Percentiles rank a stretch among this genome's conserved stretches.
Evolutionary conservation across 2,329 filamentous ascomycete genomes (phyloP).

Genomic region (Cladosporium sp.): DNA sequence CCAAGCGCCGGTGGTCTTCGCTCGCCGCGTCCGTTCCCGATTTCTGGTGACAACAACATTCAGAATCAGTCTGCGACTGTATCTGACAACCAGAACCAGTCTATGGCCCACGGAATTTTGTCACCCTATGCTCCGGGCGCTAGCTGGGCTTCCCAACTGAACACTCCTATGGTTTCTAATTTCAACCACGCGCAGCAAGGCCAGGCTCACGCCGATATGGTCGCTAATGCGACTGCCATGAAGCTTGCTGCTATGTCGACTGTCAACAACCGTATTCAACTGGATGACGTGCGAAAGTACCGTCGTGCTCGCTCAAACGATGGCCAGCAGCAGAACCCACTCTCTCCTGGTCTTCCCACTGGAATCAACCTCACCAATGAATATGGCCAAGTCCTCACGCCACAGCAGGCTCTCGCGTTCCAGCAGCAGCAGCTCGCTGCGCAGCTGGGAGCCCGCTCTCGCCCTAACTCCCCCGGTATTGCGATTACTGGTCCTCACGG

Average conservation of each 20-base stretch:
- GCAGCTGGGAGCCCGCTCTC: slow-evolving; percentile 74
- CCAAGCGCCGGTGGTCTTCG: slow-evolving; percentile 70
- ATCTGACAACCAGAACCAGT: slow-evolving; percentile 70
- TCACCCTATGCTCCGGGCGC: slow-evolving; percentile 81
- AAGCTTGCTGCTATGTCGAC: slow-evolving; percentile 95
- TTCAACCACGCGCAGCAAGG: slow-evolving; percentile 59
- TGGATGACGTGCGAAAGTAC: slow-evolving; percentile 96
- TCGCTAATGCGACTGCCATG: slow-evolving; percentile 98
- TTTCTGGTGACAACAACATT: slow-evolving; percentile 65
- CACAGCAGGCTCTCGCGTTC: slow-evolving; percentile 47
- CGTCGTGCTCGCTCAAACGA: slow-evolving; percentile 87
- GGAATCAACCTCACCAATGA: slow-evolving; percentile 89
- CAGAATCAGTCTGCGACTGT: slow-evolving; percentile 80
- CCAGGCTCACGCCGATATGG: slow-evolving; percentile 84
- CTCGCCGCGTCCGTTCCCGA: slow-evolving; percentile 69
- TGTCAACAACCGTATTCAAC: slow-evolving; percentile 94
- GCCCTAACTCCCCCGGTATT: slow-evolving; percentile 84
- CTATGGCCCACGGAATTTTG: slow-evolving; percentile 53
- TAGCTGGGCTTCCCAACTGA: slow-evolving; percentile 98
- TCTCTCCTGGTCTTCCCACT: slow-evolving; percentile 63
- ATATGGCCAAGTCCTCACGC: slow-evolving; percentile 77
- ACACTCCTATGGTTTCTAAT: slow-evolving; percentile 89
- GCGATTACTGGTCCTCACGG: slow-evolving; percentile 66
- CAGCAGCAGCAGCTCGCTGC: slow-evolving; percentile 77
- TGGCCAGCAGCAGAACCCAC: slow-evolving; percentile 50